Evolutionary conservation across 345 rosid genomes (phyloP).

Genomic region (Arabidopsis thaliana): TAIR10.1 NC_003071.7:14168501-14169000

Average conservation of each 20-base stretch:
- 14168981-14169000: slow-evolving; percentile 77
- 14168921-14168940: slow-evolving; percentile 97
- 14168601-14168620: slow-evolving; percentile 48
- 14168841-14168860: slow-evolving; percentile 30
- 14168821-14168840: slow-evolving; percentile 33
- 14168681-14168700: slow-evolving; percentile 80
- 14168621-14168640: slow-evolving; percentile 63
- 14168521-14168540: slow-evolving; percentile 51
- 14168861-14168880: slow-evolving; percentile 28
- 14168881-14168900: slow-evolving; percentile 81
- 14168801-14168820: slow-evolving; percentile 47
- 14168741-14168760: slow-evolving; percentile 72
- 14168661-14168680: slow-evolving; percentile 85
- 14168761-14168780: slow-evolving; percentile 72
- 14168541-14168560: slow-evolving; percentile 51
- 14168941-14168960: slow-evolving; percentile 82
- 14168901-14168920: slow-evolving; percentile 85
- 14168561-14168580: slow-evolving; percentile 50
- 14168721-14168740: slow-evolving; percentile 64
- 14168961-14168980: slow-evolving; percentile 70
- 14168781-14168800: slow-evolving; percentile 90
- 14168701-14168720: slow-evolving; percentile 81
- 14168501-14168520: slow-evolving; percentile 52
- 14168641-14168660: slow-evolving; percentile 88
- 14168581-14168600: slow-evolving; percentile 49